Percentiles rank a stretch among this genome's conserved stretches.
Evolutionary conservation across 2,329 filamentous ascomycete genomes (phyloP).

Genomic region (Aspergillus ochraceus): DNA sequence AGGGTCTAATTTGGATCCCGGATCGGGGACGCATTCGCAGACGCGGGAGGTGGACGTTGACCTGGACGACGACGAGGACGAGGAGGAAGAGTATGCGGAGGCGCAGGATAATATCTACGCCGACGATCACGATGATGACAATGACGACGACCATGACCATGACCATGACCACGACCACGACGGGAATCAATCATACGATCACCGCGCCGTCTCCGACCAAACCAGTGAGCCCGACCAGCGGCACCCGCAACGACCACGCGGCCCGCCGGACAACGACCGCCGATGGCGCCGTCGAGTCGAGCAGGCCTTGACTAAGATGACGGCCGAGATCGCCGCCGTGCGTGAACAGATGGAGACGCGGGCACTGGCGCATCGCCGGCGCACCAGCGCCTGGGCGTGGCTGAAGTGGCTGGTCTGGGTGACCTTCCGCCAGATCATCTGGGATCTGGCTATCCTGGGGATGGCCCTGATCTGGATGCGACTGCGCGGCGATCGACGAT

Average conservation of each 20-base stretch:
- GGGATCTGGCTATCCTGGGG: slow-evolving; percentile 62
- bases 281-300: slow-evolving; percentile 84
- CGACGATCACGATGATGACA: slow-evolving; percentile 18
- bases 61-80: slow-evolving; percentile 37
- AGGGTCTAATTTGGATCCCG: slow-evolving; percentile 41
- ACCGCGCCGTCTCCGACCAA: neutral
- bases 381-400: slow-evolving; percentile 68
- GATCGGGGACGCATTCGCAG: slow-evolving; percentile 25
- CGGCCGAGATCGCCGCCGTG: slow-evolving; percentile 86
- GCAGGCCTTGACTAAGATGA: slow-evolving; percentile 81
- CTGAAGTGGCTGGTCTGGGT: slow-evolving; percentile 69
- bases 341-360: slow-evolving; percentile 85
- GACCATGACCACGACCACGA: slow-evolving; percentile 6
- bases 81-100: slow-evolving; percentile 38
- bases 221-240: slow-evolving; percentile 1
- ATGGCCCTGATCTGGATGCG: slow-evolving; percentile 43
- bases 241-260: neutral
- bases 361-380: slow-evolving; percentile 67
- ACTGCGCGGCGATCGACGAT: slow-evolving; percentile 41
- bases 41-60: slow-evolving; percentile 37
- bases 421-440: slow-evolving; percentile 68
- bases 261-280: slow-evolving; percentile 35
- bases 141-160: slow-evolving; percentile 3
- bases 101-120: slow-evolving; percentile 36
- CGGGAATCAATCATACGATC: slow-evolving; percentile 6